These are phyloP conservation scores for Bacidia rubella DNA, from an alignment of 495 filamentous ascomycete genomes.

Conservation along the genomic window DNA sequence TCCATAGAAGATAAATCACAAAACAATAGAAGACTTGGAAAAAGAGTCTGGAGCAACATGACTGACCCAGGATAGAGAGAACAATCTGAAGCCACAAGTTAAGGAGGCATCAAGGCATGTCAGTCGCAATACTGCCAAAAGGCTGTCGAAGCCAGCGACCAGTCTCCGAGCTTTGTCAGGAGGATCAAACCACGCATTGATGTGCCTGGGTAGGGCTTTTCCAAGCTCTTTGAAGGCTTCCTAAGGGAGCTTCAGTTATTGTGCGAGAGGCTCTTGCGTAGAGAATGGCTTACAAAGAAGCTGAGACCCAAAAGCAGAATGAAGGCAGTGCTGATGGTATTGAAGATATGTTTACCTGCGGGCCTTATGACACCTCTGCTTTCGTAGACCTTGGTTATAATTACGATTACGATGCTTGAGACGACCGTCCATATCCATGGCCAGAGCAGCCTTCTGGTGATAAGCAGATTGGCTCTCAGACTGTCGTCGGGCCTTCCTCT, in stretches of 20 bases:
- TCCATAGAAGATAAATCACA: not conserved
- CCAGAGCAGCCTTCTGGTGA: no score
- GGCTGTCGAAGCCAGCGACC: conserved; percentile 13
- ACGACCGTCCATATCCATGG: no score
- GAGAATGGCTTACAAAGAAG: conserved; percentile 3
- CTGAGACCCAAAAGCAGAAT: conserved; percentile 16
- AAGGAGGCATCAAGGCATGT: not conserved
- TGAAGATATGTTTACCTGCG: conserved; percentile 14
- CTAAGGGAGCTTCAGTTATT: not conserved
- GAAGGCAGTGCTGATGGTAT: conserved; percentile 13
- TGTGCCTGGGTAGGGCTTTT: conserved; percentile 13
- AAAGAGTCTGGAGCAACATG: not conserved
- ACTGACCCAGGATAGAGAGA: not conserved
- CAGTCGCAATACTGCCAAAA: conserved; percentile 8
- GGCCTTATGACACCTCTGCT: no score
- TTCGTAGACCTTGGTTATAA: no score
- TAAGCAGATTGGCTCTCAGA: no score
- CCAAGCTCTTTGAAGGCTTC: conserved; percentile 18
- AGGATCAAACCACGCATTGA: conserved; percentile 7
- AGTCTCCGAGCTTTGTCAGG: conserved; percentile 8
- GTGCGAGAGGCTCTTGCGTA: not conserved
- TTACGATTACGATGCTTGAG: no score
- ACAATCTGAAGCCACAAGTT: conserved; percentile 3
- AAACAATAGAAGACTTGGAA: not conserved
- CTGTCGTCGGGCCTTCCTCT: no score